A percentile compares a stretch with the other conserved stretches of the same genome.
phyloP scores from a whole-genome alignment of 495 filamentous ascomycete species.

The Aspergillus ellipticus region DNA sequence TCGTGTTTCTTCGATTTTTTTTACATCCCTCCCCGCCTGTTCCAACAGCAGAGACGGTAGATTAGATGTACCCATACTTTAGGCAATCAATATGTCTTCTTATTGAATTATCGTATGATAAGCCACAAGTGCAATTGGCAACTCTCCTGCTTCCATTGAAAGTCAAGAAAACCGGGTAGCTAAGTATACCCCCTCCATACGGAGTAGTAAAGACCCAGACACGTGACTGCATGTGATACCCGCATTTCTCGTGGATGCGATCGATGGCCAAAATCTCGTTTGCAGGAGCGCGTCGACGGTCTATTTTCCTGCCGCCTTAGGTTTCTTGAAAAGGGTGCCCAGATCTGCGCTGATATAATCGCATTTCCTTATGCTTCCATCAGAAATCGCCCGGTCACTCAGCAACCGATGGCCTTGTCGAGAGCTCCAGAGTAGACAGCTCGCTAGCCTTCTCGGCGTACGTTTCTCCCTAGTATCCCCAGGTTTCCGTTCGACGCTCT shows the following conservation, averaged over 20 bases:
- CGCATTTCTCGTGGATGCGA: constrained; percentile 7
- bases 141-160: neutral
- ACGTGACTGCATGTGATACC: neutral
- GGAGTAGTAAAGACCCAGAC: neutral
- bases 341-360: neutral
- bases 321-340: neutral
- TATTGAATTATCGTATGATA: constrained; percentile 4
- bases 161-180: no score
- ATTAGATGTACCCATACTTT: constrained; percentile 30
- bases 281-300: constrained; percentile 7
- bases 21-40: constrained; percentile 12
- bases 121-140: neutral
- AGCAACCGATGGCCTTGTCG: constrained; percentile 60
- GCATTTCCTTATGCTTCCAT: constrained; percentile 27
- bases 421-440: constrained; percentile 58
- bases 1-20: constrained; percentile 14
- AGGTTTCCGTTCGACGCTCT: neutral
- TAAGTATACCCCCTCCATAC: no score
- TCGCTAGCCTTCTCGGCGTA: constrained; percentile 61
- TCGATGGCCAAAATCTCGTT: constrained; percentile 1
- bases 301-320: neutral
- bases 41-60: constrained; percentile 21
- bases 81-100: constrained; percentile 18
- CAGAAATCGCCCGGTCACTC: constrained; percentile 34
- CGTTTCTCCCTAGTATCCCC: constrained; percentile 16